Evolutionary conservation across 2,329 filamentous ascomycete species (phyloP).

Genomic region (Sporothrix mexicana): DNA sequence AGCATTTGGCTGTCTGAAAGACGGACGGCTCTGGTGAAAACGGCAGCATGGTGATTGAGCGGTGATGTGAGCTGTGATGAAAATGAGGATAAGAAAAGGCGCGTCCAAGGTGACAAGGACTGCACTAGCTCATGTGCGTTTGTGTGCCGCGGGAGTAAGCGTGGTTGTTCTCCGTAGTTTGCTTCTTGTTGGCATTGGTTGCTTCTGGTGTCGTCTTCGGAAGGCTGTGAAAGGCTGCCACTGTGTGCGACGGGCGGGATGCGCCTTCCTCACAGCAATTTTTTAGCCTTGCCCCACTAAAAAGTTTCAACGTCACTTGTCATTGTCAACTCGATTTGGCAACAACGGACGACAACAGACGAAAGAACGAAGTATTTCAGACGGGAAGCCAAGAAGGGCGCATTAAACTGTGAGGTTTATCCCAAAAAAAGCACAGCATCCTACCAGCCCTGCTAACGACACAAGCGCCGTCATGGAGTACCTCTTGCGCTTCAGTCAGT

Average conservation of each 20-base stretch:
- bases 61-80: not conserved
- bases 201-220: slow-evolving; percentile 1
- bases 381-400: not conserved
- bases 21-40: slow-evolving; percentile 51
- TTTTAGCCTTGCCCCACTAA: slow-evolving; percentile 34
- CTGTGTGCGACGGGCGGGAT: not conserved
- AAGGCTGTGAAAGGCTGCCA: slow-evolving; percentile 2
- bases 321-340: not conserved
- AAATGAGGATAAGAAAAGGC: not conserved
- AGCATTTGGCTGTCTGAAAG: slow-evolving; percentile 70
- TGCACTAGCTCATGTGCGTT: not conserved
- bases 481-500: slow-evolving; percentile 86
- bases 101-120: not conserved
- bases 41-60: slow-evolving; percentile 51
- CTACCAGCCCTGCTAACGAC: not conserved
- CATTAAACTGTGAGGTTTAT: no score
- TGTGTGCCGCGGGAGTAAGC: not conserved
- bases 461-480: slow-evolving; percentile 66
- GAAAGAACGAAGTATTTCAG: not conserved
- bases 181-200: slow-evolving; percentile 1
- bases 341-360: not conserved
- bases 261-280: slow-evolving; percentile 23
- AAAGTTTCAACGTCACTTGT: slow-evolving; percentile 32
- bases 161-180: not conserved
- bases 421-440: no score